Conservation (phyloP, 306 rosid species). For the Leucaena leucocephala region DNA sequence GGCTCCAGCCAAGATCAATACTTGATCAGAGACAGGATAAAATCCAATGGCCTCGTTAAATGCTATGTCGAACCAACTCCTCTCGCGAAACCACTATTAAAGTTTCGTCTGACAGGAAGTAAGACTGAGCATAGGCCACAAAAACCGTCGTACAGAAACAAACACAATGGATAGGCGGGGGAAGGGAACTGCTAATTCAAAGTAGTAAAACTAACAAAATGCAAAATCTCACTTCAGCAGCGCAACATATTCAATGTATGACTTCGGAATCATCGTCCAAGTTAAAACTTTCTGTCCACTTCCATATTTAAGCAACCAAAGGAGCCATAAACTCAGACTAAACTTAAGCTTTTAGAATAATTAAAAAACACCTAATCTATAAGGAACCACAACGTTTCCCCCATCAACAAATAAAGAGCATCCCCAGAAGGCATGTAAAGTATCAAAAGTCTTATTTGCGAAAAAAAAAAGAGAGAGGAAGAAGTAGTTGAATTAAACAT, state of each 20-base stretch:
- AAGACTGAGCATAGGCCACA: not conserved
- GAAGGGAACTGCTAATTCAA: not conserved
- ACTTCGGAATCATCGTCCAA: constrained; percentile 14
- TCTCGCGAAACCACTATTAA: constrained; percentile 20
- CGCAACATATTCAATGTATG: constrained; percentile 13
- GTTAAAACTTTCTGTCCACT: not conserved
- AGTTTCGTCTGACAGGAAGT: constrained; percentile 17
- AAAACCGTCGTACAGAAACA: not conserved
- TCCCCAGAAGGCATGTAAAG: constrained; percentile 32
- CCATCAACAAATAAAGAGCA: constrained; percentile 43
- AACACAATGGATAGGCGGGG: constrained; percentile 17
- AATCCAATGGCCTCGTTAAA: constrained; percentile 3
- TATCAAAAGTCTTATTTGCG: constrained; percentile 26
- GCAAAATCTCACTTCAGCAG: constrained; percentile 27
- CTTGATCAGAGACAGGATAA: not conserved
- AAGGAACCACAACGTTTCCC: not conserved
- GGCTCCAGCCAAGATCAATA: constrained; percentile 3
- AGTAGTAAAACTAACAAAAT: not conserved
- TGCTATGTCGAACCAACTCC: constrained; percentile 9
- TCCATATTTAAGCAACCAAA: constrained; percentile 32
- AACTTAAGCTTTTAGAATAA: constrained; percentile 5
- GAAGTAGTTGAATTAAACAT: constrained; percentile 34
- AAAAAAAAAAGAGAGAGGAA: constrained; percentile 1
- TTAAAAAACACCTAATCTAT: constrained; percentile 4
- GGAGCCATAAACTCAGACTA: constrained; percentile 27